Evolutionary conservation across 2,329 filamentous ascomycete species (phyloP).

Genomic region (Colletotrichum tanaceti): DNA sequence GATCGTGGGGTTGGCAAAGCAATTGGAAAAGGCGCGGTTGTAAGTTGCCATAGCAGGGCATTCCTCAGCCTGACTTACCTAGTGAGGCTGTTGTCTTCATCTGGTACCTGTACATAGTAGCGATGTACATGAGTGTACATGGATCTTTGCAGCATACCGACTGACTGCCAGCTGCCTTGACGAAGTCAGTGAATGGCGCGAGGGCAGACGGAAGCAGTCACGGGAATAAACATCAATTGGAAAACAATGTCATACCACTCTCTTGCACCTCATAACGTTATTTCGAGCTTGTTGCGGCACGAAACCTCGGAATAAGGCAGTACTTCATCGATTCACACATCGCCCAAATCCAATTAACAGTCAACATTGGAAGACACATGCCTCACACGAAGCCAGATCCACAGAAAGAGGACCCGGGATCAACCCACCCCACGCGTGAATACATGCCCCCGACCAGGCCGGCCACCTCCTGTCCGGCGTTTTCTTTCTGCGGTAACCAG

Average conservation of each 20-base stretch:
- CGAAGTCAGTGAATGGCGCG: background rate
- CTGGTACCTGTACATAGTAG: too few relatives aligned
- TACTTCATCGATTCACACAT: conserved; percentile 8
- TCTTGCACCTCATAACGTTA: conserved; percentile 20
- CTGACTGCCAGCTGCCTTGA: background rate
- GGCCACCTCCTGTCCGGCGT: conserved; percentile 17
- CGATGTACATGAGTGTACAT: too few relatives aligned
- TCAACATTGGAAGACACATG: conserved; percentile 2
- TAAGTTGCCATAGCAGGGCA: background rate
- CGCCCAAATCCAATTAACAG: conserved; percentile 18
- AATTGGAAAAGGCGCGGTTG: conserved; percentile 6
- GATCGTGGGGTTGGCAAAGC: conserved; percentile 12
- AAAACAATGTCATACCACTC: conserved; percentile 12
- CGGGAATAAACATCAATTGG: conserved; percentile 11
- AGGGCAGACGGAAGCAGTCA: background rate
- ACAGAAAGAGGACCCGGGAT: conserved; percentile 16
- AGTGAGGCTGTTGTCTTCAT: too few relatives aligned
- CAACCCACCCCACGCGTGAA: conserved; percentile 18
- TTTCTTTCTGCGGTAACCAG: conserved; percentile 9
- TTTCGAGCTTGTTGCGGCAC: conserved; percentile 13
- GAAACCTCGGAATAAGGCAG: conserved; percentile 7
- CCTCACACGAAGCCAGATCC: conserved; percentile 22
- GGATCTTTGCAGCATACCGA: too few relatives aligned
- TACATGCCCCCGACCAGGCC: conserved; percentile 7
- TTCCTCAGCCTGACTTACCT: background rate